phyloP scores from a whole-genome alignment of 345 rosid genomes.

The Salix exigua region DNA sequence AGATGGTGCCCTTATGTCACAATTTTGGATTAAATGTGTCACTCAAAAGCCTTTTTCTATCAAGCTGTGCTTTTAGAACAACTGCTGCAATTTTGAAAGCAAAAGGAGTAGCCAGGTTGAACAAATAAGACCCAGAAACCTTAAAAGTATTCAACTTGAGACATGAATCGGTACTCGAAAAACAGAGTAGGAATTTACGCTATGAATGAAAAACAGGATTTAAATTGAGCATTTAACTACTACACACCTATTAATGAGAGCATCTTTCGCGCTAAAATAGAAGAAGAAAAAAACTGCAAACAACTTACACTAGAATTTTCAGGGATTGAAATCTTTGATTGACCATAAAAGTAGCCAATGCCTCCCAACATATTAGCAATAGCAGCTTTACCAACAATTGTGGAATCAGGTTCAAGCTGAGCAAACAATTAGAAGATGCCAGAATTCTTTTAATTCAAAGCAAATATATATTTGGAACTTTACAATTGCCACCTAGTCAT shows the following conservation, averaged over 20 bases:
- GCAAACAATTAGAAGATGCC: conserved; percentile 14
- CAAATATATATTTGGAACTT: not conserved
- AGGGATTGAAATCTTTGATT: conserved; percentile 63
- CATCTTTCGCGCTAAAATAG: not conserved
- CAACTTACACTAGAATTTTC: conserved; percentile 51
- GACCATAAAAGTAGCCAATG: conserved; percentile 93
- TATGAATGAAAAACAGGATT: not conserved
- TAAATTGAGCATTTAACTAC: not conserved
- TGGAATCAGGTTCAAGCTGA: conserved; percentile 65
- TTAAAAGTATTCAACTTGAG: not conserved
- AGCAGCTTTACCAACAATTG: conserved; percentile 71
- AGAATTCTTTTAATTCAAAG: not conserved
- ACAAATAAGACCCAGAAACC: not conserved
- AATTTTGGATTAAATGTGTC: not conserved
- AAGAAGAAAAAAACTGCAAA: conserved; percentile 5
- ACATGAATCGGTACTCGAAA: not conserved
- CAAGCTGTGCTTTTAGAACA: not conserved
- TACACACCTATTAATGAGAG: not conserved
- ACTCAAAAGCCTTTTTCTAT: not conserved
- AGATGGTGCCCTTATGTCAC: no score
- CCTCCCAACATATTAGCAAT: conserved; percentile 88
- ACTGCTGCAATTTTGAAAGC: not conserved
- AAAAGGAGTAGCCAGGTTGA: not conserved
- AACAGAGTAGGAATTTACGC: not conserved
- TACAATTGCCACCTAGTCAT: not conserved